These are phyloP conservation scores for Ceratocystis huliohia DNA, from an alignment of 2,329 filamentous ascomycete species.

Conservation along the genomic window DNA sequence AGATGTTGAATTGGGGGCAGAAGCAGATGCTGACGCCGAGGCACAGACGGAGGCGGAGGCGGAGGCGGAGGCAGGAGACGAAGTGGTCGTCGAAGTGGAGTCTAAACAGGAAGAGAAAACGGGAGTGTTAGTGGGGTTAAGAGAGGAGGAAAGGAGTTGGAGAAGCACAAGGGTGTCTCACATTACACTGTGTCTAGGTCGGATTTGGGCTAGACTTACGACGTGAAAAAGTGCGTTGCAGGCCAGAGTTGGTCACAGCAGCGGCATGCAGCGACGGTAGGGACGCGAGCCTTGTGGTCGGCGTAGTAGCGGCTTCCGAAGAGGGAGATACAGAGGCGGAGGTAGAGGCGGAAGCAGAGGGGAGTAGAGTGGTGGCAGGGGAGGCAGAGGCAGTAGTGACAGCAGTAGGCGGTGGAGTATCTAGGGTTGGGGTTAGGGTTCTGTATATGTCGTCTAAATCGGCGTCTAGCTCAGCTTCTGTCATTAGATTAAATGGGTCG, in stretches of 20 bases:
- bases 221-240: conserved; percentile 51
- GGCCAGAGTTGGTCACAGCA: conserved; percentile 63
- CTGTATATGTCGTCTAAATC: neutral
- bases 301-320: neutral
- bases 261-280: conserved; percentile 55
- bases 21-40: neutral
- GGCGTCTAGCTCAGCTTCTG: neutral
- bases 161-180: neutral
- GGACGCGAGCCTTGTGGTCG: neutral
- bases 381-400: neutral
- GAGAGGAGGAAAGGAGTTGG: neutral
- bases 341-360: neutral
- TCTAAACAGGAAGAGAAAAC: neutral
- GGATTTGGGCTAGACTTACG: conserved; percentile 32
- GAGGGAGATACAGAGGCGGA: neutral
- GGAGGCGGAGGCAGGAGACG: conserved; percentile 12
- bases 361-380: neutral
- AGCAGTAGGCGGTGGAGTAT: neutral
- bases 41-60: neutral
- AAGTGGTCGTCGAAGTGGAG: conserved; percentile 1
- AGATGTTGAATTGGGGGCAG: conserved; percentile 22
- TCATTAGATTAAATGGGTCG: neutral
- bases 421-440: neutral
- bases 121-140: neutral
- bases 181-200: neutral